These are phyloP conservation scores for Aspergillus brasiliensis DNA, from an alignment of 2,329 filamentous ascomycete species.

Conservation along the genomic window DNA sequence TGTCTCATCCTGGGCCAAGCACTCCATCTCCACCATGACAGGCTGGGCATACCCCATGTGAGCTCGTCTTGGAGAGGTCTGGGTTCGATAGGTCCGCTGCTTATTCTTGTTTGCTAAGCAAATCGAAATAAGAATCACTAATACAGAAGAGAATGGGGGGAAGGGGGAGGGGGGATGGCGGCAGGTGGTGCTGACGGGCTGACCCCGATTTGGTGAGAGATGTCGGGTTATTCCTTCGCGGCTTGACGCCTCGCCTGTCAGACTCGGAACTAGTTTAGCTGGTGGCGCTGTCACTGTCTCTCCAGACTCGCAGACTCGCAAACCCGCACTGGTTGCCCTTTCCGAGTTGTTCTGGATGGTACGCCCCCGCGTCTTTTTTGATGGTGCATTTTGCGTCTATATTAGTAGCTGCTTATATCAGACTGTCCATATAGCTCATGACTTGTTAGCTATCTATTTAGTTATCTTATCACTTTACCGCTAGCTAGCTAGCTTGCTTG, in stretches of 20 bases:
- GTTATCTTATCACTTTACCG: too few species aligned
- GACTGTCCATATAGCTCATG: too few species aligned
- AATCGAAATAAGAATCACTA: too few species aligned
- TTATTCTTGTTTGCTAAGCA: not conserved
- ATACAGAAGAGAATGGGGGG: too few species aligned
- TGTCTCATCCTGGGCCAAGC: conserved; percentile 7
- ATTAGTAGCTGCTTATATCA: too few species aligned
- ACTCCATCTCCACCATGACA: conserved; percentile 9
- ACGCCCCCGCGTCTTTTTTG: not conserved
- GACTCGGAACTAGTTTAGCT: not conserved
- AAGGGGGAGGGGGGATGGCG: not conserved
- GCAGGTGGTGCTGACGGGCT: not conserved
- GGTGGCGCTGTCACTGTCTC: not conserved
- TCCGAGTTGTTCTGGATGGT: not conserved
- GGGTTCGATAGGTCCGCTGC: not conserved
- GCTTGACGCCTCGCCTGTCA: not conserved
- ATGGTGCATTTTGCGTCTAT: not conserved
- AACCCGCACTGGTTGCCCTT: not conserved
- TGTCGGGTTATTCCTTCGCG: not conserved
- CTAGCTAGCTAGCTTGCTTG: too few species aligned
- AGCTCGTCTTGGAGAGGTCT: not conserved
- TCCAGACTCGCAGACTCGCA: not conserved
- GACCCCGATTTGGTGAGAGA: conserved; percentile 6
- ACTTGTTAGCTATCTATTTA: too few species aligned
- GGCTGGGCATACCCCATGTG: not conserved